Base-by-base conservation (phyloP, 2,329 filamentous ascomycete genomes). In the Tolypocladium ovalisporum region DNA sequence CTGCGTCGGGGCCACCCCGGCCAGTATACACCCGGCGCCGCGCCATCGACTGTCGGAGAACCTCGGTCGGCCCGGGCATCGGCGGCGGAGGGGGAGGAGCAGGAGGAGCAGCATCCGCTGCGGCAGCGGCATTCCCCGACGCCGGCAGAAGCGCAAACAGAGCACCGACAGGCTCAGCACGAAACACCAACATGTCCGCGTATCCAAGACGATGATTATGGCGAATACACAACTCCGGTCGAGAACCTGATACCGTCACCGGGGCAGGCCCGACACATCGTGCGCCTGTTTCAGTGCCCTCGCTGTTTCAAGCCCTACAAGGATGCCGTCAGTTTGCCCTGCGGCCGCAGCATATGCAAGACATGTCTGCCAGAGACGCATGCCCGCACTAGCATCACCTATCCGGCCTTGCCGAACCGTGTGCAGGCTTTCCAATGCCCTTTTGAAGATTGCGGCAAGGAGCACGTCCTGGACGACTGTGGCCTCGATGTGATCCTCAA, bases 401-500 rank as follows among this genome's bases (percentile, higher is more conserved):
- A 93, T 69, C 90, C 90, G 1, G 84, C 83, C 19, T 79, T 79
- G 1, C 81, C 84, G 8, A 83, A 82, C 47, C 81, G 90, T 42
- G 75, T 84, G 44, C 77, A 83, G 63, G 89, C 86, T 0, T 89
- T 96, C 64, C 72, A 70, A n/a, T 97, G 92, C 66, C 88, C 88
- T 0, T 86, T 90, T 60, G 58, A 70, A 10, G 77, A 78, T 2
- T 96, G 90, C 64, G 72, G 71, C 17, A 79, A 79, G 59, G 87
- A 91, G 57, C 92, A 96, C 72, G 85, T 90, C 0, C 66, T 86
- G 22, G 87, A 80, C 4, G 91, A 96, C 65, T 96, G 89, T 71
- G 82, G 80, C 52, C 73, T 86, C 9, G 90, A 96, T 73, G 87
- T 96, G 40, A 84, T 86, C 1, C 71, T 96, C 59, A 83, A 81